Percentiles rank a stretch among this genome's conserved stretches.
Evolutionary conservation across 106 monocot genomes (phyloP).

Genomic region (Vanilla planifolia): DNA sequence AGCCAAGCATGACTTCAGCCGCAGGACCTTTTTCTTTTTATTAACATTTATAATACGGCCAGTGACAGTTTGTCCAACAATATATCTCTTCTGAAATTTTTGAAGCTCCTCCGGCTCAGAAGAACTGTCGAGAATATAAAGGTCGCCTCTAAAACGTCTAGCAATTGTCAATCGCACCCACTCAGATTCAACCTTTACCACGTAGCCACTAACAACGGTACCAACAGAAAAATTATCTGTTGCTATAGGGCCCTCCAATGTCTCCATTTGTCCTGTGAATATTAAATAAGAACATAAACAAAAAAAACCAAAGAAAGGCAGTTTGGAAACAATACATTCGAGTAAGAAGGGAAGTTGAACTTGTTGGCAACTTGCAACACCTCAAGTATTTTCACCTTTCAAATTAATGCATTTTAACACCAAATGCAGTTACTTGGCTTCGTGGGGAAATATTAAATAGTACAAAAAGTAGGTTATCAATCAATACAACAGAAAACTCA

Average conservation of each 20-base stretch:
- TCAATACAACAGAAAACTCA: too few species aligned
- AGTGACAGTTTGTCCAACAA: conserved; percentile 48
- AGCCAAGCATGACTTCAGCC: conserved; percentile 20
- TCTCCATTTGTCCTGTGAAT: conserved; percentile 11
- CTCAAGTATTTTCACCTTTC: too few species aligned
- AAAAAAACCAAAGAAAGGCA: too few species aligned
- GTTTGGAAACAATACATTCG: too few species aligned
- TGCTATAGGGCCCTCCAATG: background rate
- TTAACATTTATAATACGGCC: conserved; percentile 50
- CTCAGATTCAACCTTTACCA: conserved; percentile 62
- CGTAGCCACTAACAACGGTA: conserved; percentile 50
- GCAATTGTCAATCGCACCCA: conserved; percentile 70
- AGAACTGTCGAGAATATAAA: conserved; percentile 82
- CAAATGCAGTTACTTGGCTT: too few species aligned
- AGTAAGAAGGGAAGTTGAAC: too few species aligned
- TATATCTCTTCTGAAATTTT: conserved; percentile 63
- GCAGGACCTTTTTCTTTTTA: conserved; percentile 54
- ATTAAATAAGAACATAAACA: too few species aligned
- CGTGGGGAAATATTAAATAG: too few species aligned
- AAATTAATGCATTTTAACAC: too few species aligned
- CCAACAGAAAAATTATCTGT: conserved; percentile 40
- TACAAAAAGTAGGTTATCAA: too few species aligned
- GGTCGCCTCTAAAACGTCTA: conserved; percentile 31
- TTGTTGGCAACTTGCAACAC: too few species aligned
- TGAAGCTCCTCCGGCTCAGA: conserved; percentile 67